Conservation (phyloP, 805 yeast genomes). For the Wickerhamomyces mucosus region DNA sequence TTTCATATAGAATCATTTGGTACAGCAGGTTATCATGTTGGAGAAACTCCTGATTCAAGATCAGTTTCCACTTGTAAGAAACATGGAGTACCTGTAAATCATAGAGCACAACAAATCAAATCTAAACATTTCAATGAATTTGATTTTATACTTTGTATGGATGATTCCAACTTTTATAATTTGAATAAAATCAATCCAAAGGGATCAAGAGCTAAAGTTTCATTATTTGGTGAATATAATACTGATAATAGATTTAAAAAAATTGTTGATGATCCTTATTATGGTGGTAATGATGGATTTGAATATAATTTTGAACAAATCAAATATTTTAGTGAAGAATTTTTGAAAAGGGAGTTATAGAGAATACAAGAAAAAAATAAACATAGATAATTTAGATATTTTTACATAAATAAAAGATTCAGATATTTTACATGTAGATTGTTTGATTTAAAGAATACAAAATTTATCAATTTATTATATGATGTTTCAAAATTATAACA, state of each 20-base stretch:
- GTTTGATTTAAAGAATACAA: no score
- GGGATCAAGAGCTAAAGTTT: slow-evolving; percentile 36
- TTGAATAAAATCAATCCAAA: slow-evolving; percentile 45
- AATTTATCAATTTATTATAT: no score
- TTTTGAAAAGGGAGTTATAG: slow-evolving; percentile 47
- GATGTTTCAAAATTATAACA: no score
- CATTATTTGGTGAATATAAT: slow-evolving; percentile 77
- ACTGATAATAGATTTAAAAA: slow-evolving; percentile 37
- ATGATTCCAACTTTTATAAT: slow-evolving; percentile 45
- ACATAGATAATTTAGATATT: no score
- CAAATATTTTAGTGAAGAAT: slow-evolving; percentile 62
- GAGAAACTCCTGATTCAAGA: slow-evolving; percentile 74
- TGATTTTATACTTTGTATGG: slow-evolving; percentile 68
- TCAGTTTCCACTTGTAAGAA: slow-evolving; percentile 57
- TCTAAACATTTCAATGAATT: slow-evolving; percentile 42
- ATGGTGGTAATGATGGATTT: slow-evolving; percentile 80
- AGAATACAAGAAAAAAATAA: no score
- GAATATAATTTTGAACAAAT: slow-evolving; percentile 72
- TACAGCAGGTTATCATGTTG: slow-evolving; percentile 76
- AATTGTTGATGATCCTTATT: slow-evolving; percentile 85
- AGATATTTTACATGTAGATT: no score
- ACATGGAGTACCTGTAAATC: slow-evolving; percentile 68
- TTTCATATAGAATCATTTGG: slow-evolving; percentile 82
- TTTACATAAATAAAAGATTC: no score
- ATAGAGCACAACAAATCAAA: slow-evolving; percentile 61